Base-by-base conservation (phyloP, 1,284 basidiomycete species). In the Ganoderma lucidum region DNA sequence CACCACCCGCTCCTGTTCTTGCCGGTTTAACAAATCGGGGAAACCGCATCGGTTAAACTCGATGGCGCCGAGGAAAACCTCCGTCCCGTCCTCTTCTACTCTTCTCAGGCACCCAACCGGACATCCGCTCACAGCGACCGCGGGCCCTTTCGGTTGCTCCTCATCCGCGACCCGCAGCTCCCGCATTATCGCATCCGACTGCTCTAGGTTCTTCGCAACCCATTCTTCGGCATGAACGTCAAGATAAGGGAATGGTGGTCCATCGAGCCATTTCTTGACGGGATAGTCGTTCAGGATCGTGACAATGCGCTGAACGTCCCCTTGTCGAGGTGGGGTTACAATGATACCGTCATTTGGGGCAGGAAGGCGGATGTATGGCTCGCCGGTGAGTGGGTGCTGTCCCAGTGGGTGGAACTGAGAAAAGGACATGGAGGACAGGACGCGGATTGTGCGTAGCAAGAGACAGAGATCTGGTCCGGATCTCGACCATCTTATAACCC, bases 171-270 rank as follows among this genome's bases (percentile, higher is more conserved):
- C 70, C 41, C 71, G 80, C 72, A 77, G 79, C 78, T 81, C 85
- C 73, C 72, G 81, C 81, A 88, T 75, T 41, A 81, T 68, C n/a
- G 69, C 75, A 41, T 81, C 75, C 62, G 78, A 80, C 58, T 73
- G 65, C 44, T 69, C 69, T 35, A 68, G 74, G 53, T 78, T 74
- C 23, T 61, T 53, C 23, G 73, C 58, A 12, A 82, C 48, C 83
- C 82, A 85, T 19, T 72, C 71, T 23, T 76, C 74, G 4, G 82
- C 84, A 73, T 83, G 76, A 76, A 83, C 82, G 60, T 79, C 76
- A 9, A 78, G 76, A 79, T 90, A 90, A 12, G 90, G 90, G 66
- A 83, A 83, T 0, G 88, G 86, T 0, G 85, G 83, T 5, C 80
- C 80, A 35, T 76, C 74, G 5, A 90, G 72, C 84, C 83, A 86